Percentiles rank a stretch among this genome's conserved stretches.
Conservation (phyloP, 257 asterid species). For the Mentha longifolia region DNA sequence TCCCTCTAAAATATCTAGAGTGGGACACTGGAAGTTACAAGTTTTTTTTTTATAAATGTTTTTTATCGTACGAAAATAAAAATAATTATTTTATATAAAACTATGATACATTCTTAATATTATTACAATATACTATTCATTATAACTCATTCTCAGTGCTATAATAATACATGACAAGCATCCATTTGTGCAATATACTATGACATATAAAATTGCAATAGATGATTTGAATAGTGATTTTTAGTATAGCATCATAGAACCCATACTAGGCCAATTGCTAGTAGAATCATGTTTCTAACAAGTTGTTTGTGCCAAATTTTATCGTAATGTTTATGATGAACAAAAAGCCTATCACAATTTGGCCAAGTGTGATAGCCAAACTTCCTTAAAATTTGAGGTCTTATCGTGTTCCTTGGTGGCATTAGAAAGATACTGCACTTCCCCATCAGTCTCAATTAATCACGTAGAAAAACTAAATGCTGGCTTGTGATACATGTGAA, state of each 20-base stretch:
- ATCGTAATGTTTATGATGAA: neutral
- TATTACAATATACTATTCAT: no score
- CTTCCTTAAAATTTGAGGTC: no score
- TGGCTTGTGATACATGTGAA: no score
- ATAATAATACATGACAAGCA: no score
- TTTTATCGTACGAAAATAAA: no score
- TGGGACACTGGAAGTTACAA: neutral
- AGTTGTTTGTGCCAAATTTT: neutral
- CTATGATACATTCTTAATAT: no score
- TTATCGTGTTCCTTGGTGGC: neutral
- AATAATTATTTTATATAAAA: no score
- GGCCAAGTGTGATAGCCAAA: neutral
- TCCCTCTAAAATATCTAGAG: conserved; percentile 1
- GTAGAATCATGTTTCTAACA: neutral
- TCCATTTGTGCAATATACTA: no score
- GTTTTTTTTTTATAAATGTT: neutral
- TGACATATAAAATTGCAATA: neutral
- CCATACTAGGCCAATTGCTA: neutral
- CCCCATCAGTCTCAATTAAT: neutral
- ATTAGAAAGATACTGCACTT: neutral
- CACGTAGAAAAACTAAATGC: no score
- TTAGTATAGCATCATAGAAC: no score
- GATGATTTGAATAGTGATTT: no score
- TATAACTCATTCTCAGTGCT: no score
- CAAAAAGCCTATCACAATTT: neutral